phyloP scores from a whole-genome alignment of 257 asterid genomes.

The Voacanga thouarsii region DNA sequence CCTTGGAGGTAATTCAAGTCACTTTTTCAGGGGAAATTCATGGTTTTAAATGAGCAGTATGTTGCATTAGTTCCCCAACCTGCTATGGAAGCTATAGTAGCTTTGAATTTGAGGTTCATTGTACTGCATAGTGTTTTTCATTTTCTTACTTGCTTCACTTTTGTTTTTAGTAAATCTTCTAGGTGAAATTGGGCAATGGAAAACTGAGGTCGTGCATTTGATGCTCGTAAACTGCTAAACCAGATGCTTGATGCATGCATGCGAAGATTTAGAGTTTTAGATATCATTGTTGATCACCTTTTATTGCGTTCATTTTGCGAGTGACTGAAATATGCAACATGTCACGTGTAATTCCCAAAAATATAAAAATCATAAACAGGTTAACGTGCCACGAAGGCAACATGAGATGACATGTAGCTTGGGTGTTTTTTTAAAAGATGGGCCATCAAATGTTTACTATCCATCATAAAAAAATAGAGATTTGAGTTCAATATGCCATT shows the following conservation, averaged over 20 bases:
- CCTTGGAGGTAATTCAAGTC: background rate
- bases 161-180: background rate
- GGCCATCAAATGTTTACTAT: background rate
- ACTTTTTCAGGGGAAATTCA: background rate
- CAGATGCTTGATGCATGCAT: background rate
- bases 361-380: background rate
- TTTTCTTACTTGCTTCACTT: background rate
- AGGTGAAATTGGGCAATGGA: background rate
- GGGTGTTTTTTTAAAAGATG: background rate
- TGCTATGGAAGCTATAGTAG: background rate
- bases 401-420: slow-evolving; percentile 3
- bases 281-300: background rate
- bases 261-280: background rate
- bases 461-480: background rate
- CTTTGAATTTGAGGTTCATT: background rate
- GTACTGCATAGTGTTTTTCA: background rate
- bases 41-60: background rate
- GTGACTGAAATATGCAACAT: background rate
- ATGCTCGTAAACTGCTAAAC: background rate
- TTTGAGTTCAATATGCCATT: background rate
- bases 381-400: no score
- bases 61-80: background rate
- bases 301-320: background rate
- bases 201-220: background rate
- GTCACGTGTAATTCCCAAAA: background rate